Base-by-base conservation (phyloP, 2,329 filamentous ascomycete genomes). In the Chlorencoelia australis region DNA sequence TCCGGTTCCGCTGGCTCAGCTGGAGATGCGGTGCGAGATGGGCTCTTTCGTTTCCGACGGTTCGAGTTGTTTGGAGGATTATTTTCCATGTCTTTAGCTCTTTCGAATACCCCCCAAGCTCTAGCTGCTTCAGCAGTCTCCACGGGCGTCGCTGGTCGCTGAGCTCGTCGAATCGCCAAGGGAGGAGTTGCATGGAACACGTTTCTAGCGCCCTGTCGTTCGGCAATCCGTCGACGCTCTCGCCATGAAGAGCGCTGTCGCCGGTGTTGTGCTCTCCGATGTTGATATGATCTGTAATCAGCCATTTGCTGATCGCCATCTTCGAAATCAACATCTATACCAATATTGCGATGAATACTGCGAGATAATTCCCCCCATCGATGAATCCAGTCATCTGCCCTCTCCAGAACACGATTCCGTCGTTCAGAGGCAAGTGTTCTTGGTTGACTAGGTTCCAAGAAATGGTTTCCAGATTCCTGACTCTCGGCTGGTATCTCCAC, bases 51-150 rank as follows among this genome's bases (percentile, higher is more conserved):
- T 62, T 94, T 87, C 41, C 83, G 76, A 16, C 8, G 10, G 18
- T 37, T 37, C n/a, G n/a, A n/a, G 34, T 67, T 64, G 43, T 64
- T 68, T 27, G 71, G 60, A 34, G 52, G 59, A 18, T 62, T 57
- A 30, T 62, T 68, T 45, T 82, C 71, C 13, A 73, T 70, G 42
- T 88, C 80, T 45, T 85, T 73, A 28, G 84, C 87, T 57, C 80
- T 83, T 49, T 95, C 88, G 44, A 96, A 79, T 14, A 83, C 86
- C 44, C 87, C 85, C 91, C 89, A 95, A 4, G 89, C 86, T 40
- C 78, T 71, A 36, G 81, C 69, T 58, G 94, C 87, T 49, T 94
- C 87, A 27, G 79, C 33, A 65, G 6, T 40, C 11, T 81, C 82
- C 58, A 93, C 83, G 24, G 75, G 74, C 27, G 76, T 71, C 21